These are phyloP conservation scores for Aureobasidium sp. DNA, from an alignment of 2,329 filamentous ascomycete genomes.

Conservation along the genomic window DNA sequence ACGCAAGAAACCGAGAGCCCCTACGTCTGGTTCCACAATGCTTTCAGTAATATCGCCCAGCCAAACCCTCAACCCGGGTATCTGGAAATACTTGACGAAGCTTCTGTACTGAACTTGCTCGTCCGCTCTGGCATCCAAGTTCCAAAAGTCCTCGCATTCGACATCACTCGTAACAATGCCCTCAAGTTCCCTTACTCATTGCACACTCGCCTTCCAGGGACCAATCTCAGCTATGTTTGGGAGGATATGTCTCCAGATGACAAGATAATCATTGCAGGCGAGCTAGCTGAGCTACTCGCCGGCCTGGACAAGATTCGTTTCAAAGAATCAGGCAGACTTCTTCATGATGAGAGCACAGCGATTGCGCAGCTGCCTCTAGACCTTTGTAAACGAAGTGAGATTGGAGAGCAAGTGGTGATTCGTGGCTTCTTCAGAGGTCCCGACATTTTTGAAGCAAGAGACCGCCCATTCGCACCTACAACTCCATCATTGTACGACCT, in stretches of 20 bases:
- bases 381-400: background rate
- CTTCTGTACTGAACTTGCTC: background rate
- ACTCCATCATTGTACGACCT: background rate
- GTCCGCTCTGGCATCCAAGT: background rate
- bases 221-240: background rate
- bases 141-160: background rate
- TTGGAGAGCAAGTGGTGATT: background rate
- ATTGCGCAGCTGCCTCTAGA: background rate
- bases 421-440: background rate
- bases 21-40: background rate
- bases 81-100: background rate
- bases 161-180: background rate
- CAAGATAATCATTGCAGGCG: background rate
- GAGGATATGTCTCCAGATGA: background rate
- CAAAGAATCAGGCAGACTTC: background rate
- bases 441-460: background rate
- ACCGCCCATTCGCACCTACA: background rate
- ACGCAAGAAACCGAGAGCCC: background rate
- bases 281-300: background rate
- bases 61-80: no score
- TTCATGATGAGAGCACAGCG: background rate
- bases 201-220: background rate
- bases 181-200: background rate
- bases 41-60: background rate
- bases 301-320: background rate